Base-by-base conservation (phyloP, 352 stramenopile species). In the Globisporangium echinulatum region DNA sequence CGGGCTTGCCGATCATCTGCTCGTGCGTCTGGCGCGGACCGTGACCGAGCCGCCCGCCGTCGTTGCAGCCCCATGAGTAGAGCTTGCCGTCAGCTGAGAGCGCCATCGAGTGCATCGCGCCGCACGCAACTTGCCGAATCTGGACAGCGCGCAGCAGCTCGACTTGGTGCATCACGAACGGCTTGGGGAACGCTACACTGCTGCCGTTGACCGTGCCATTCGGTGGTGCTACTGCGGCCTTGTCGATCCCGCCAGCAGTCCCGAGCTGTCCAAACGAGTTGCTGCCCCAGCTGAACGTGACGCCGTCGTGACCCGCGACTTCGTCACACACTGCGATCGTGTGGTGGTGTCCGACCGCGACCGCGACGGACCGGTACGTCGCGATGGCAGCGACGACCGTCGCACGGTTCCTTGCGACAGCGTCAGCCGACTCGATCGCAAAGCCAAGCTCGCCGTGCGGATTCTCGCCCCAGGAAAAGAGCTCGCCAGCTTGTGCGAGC, bases 401-500 rank as follows among this genome's bases (percentile, higher is more conserved):
- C 6, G 80, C 68, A 37, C 79, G 77, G 63, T 88, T 85, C 14
- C 69, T 67, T 13, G 76, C 73, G 4, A 88, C 78, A 0, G 78
- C 61, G 3, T 76, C 79, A 7, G 76, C 64, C n/a, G 63, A 75
- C 14, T 76, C 67, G 7, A 66, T 67, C 10, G 58, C 61, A 54
- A 84, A 81, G 11, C 85, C 83, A 19, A 92, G 73, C 9, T 85
- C 75, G 14, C 83, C 82, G 42, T 98, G 88, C 55, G 98, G 92
- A 60, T 97, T 97, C 61, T 90, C 93, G 14, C 97, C 97, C 92
- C 96, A 99, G 6, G 87, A 92, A 62, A 97, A 98, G 5, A 99
- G 85, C 36, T 87, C 69, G 0, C 96, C 96, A 17, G 89, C 79
- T 4, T 81, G 70, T 2, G 87, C 87, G 5, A 96, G 68, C 15